Percentiles rank a stretch among this genome's conserved stretches.
These are phyloP conservation scores for Nicotiana noctiflora DNA, from an alignment of 257 asterid species.

Conservation along the genomic window DNA sequence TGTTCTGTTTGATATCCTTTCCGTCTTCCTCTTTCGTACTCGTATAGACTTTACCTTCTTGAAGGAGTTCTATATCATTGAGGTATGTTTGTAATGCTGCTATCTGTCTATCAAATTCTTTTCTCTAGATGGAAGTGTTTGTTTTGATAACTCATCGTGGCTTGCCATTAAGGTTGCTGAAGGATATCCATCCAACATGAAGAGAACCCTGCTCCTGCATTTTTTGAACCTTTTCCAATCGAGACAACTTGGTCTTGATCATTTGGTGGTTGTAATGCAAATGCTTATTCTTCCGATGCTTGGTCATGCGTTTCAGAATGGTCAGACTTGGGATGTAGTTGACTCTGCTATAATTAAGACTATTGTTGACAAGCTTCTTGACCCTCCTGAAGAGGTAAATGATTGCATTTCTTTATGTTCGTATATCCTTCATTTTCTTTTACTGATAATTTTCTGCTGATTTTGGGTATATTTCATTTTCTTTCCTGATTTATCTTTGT, in stretches of 20 bases:
- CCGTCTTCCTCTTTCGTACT: slow-evolving; percentile 80
- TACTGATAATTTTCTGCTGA: neutral
- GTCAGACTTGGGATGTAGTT: slow-evolving; percentile 98
- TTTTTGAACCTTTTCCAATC: slow-evolving; percentile 83
- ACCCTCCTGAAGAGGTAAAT: slow-evolving; percentile 98
- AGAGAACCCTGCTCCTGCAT: slow-evolving; percentile 82
- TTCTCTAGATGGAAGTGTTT: slow-evolving; percentile 3
- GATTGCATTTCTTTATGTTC: slow-evolving; percentile 9
- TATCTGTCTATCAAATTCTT: neutral
- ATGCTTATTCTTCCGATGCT: slow-evolving; percentile 98
- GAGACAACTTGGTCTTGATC: slow-evolving; percentile 86
- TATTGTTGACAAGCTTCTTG: slow-evolving; percentile 92
- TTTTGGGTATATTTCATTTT: neutral
- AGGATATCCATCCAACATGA: slow-evolving; percentile 85
- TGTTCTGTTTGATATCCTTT: slow-evolving; percentile 85
- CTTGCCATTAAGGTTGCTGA: slow-evolving; percentile 71
- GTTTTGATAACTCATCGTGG: slow-evolving; percentile 15
- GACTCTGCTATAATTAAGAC: slow-evolving; percentile 86
- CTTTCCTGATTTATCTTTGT: slow-evolving; percentile 9
- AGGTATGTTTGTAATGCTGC: slow-evolving; percentile 44
- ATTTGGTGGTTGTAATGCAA: slow-evolving; percentile 96
- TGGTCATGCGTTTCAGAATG: slow-evolving; percentile 93
- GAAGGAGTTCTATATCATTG: slow-evolving; percentile 94
- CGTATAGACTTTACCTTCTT: slow-evolving; percentile 95
- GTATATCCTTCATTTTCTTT: neutral